Evolutionary conservation across 148 eudicot species (phyloP).

Genomic region (Persicaria tinctoria): DNA sequence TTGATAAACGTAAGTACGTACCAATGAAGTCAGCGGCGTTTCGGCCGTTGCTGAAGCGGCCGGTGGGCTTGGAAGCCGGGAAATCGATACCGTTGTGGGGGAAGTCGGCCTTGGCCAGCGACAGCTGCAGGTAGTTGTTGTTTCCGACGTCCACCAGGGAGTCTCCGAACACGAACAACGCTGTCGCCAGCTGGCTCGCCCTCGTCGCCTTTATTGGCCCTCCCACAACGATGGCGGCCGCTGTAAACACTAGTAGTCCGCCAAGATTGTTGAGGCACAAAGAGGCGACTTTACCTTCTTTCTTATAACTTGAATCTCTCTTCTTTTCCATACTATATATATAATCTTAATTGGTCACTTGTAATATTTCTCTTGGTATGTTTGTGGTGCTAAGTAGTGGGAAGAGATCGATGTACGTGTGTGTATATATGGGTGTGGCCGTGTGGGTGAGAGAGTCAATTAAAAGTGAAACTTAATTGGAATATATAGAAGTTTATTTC

Average conservation of each 20-base stretch:
- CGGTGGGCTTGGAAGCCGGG: constrained; percentile 60
- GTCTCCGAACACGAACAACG: constrained; percentile 60
- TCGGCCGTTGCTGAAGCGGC: constrained; percentile 79
- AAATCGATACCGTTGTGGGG: constrained; percentile 79
- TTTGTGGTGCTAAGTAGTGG: too few species aligned
- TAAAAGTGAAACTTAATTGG: too few species aligned
- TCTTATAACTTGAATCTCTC: not conserved
- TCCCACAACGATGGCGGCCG: not conserved
- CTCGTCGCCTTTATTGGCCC: not conserved
- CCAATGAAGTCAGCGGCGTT: constrained; percentile 86
- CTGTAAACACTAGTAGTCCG: not conserved
- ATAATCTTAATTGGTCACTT: not conserved
- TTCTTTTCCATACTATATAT: not conserved
- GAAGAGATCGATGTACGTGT: too few species aligned
- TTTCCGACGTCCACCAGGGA: constrained; percentile 85
- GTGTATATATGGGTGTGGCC: too few species aligned
- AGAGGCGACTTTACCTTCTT: not conserved
- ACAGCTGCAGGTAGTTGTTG: constrained; percentile 57
- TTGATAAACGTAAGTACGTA: constrained; percentile 13
- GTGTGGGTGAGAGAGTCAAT: too few species aligned
- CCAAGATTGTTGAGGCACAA: not conserved
- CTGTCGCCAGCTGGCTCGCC: not conserved
- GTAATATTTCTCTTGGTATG: not conserved
- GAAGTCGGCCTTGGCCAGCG: constrained; percentile 64
- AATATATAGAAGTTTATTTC: too few species aligned